These are phyloP conservation scores for Inonotus obliquus DNA, from an alignment of 1,284 basidiomycete genomes.

Conservation along the genomic window DNA sequence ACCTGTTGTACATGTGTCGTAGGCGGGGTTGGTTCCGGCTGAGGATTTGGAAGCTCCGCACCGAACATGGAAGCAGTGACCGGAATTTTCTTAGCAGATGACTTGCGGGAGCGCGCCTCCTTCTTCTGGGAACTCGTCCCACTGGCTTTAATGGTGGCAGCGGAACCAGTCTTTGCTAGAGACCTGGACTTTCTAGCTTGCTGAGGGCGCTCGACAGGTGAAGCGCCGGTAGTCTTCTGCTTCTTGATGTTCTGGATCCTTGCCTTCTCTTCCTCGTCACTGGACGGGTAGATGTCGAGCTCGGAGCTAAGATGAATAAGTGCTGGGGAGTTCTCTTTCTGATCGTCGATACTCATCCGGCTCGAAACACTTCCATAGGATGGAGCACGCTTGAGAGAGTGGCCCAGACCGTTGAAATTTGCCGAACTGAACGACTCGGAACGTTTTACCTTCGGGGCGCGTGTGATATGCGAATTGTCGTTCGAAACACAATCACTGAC, in stretches of 20 bases:
- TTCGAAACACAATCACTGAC: neutral
- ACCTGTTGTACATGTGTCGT: neutral
- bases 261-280: constrained; percentile 72
- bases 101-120: constrained; percentile 7
- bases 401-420: constrained; percentile 20
- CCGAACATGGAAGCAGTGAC: constrained; percentile 16
- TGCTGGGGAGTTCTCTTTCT: constrained; percentile 25
- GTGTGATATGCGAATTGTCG: neutral
- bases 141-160: constrained; percentile 13
- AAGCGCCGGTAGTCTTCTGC: constrained; percentile 39
- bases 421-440: constrained; percentile 20
- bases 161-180: constrained; percentile 11
- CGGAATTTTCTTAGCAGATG: constrained; percentile 11
- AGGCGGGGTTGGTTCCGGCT: constrained; percentile 12
- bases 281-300: constrained; percentile 40
- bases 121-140: constrained; percentile 6
- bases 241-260: constrained; percentile 60
- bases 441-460: constrained; percentile 19
- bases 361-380: constrained; percentile 33
- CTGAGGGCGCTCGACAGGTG: constrained; percentile 29
- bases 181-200: neutral
- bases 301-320: neutral
- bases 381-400: constrained; percentile 37
- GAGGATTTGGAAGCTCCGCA: constrained; percentile 20
- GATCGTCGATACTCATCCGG: constrained; percentile 31